These are phyloP conservation scores for Colletotrichum lentis DNA, from an alignment of 2,329 filamentous ascomycete genomes.

Conservation along the genomic window DNA sequence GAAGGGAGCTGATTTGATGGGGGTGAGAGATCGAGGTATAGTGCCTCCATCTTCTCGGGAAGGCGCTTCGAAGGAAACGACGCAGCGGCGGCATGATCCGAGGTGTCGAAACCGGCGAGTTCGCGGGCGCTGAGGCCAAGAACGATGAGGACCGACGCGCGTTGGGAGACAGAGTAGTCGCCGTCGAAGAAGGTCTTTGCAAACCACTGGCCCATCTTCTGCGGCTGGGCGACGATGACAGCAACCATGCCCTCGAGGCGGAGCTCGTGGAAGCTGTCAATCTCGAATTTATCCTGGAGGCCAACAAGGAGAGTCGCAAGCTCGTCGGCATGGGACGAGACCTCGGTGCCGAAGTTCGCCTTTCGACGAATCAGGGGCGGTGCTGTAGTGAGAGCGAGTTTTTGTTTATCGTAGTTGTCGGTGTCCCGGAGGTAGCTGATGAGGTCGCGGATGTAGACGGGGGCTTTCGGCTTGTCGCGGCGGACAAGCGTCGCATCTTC, in stretches of 20 bases:
- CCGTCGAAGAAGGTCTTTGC: constrained; percentile 87
- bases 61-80: constrained; percentile 84
- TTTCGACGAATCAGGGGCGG: constrained; percentile 86
- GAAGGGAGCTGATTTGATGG: constrained; percentile 38
- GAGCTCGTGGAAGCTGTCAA: constrained; percentile 78
- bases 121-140: constrained; percentile 85
- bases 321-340: constrained; percentile 83
- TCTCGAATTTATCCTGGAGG: constrained; percentile 84
- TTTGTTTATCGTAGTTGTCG: constrained; percentile 85
- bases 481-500: constrained; percentile 89
- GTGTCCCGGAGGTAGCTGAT: constrained; percentile 80
- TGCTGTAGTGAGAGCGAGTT: constrained; percentile 79
- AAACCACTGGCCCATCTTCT: constrained; percentile 83
- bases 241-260: constrained; percentile 84
- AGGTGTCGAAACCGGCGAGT: constrained; percentile 77
- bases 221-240: constrained; percentile 77
- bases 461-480: constrained; percentile 81
- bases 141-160: constrained; percentile 81
- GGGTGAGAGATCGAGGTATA: constrained; percentile 62
- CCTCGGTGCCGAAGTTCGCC: constrained; percentile 85
- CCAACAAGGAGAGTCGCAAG: constrained; percentile 79
- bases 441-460: constrained; percentile 90
- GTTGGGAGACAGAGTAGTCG: constrained; percentile 87
- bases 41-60: constrained; percentile 74
- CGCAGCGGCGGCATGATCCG: constrained; percentile 57